These are phyloP conservation scores for Chalciporus sp. DNA, from an alignment of 1,284 basidiomycete species.

Conservation along the genomic window DNA sequence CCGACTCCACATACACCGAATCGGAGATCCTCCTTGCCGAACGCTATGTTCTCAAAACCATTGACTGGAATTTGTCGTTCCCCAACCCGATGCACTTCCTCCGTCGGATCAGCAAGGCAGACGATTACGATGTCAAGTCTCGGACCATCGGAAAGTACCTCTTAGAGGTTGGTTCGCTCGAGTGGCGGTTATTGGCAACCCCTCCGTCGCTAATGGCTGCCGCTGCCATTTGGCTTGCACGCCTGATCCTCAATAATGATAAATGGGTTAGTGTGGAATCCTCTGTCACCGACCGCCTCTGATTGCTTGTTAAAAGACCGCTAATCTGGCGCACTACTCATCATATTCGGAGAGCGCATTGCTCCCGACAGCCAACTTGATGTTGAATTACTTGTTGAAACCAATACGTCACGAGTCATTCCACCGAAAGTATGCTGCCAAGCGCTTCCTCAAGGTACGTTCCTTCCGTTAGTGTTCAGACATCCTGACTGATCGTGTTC, in stretches of 20 bases:
- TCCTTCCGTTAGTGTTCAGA: neutral
- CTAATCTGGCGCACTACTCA: slow-evolving; percentile 91
- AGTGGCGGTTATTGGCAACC: slow-evolving; percentile 81
- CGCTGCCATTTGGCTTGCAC: slow-evolving; percentile 89
- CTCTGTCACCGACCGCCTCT: neutral
- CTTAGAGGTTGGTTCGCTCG: slow-evolving; percentile 88
- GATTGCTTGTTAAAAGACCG: slow-evolving; percentile 51
- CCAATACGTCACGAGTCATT: slow-evolving; percentile 77
- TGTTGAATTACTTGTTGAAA: slow-evolving; percentile 91
- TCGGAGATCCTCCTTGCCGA: slow-evolving; percentile 93
- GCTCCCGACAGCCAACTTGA: slow-evolving; percentile 86
- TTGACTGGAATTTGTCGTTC: slow-evolving; percentile 91
- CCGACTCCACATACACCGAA: slow-evolving; percentile 86
- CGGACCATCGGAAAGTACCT: slow-evolving; percentile 93
- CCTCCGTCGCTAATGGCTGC: slow-evolving; percentile 89
- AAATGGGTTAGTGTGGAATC: slow-evolving; percentile 70
- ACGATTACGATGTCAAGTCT: slow-evolving; percentile 91
- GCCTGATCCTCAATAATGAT: slow-evolving; percentile 80
- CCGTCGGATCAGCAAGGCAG: slow-evolving; percentile 92
- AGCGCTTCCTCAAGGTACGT: slow-evolving; percentile 82
- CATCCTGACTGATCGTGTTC: slow-evolving; percentile 4
- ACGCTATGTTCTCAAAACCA: slow-evolving; percentile 88
- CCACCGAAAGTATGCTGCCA: slow-evolving; percentile 81
- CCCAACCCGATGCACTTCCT: slow-evolving; percentile 95
- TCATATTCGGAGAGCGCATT: slow-evolving; percentile 86